Evolutionary conservation across 129 eudicot species (phyloP).

Genomic region (Flaveria ramosissima): DNA sequence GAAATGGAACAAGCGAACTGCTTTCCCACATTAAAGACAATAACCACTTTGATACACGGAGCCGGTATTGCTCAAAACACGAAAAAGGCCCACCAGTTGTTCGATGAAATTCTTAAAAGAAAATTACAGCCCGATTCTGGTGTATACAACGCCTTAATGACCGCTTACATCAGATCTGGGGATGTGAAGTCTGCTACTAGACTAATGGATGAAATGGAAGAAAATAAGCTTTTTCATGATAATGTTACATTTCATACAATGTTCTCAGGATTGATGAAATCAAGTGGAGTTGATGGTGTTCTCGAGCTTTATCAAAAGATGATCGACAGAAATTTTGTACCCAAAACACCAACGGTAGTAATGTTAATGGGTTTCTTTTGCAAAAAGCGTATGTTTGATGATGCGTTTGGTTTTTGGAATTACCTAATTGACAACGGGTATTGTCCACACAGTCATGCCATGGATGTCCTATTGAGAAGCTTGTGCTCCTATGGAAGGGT

Average conservation of each 20-base stretch:
- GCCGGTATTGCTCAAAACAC: conserved; percentile 76
- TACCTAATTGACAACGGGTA: conserved; percentile 65
- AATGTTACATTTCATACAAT: conserved; percentile 68
- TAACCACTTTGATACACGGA: conserved; percentile 86
- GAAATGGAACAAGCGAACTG: conserved; percentile 62
- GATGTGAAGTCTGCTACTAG: conserved; percentile 50
- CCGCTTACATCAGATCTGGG: conserved; percentile 54
- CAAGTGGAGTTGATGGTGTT: conserved; percentile 48
- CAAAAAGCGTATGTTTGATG: conserved; percentile 43
- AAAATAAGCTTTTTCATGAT: conserved; percentile 51
- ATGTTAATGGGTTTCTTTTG: conserved; percentile 76
- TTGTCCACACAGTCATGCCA: conserved; percentile 75
- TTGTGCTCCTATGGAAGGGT: conserved; percentile 66
- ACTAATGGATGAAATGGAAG: conserved; percentile 72
- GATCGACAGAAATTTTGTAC: conserved; percentile 59
- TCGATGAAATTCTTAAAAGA: conserved; percentile 54
- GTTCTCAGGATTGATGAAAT: conserved; percentile 59
- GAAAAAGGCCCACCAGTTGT: conserved; percentile 56
- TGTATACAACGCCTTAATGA: conserved; percentile 69
- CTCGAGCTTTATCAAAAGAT: conserved; percentile 54
- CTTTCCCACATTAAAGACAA: conserved; percentile 58
- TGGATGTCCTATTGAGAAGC: conserved; percentile 63
- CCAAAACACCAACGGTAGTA: conserved; percentile 63
- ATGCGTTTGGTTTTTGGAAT: conserved; percentile 62
- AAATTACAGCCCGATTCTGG: conserved; percentile 60